Conservation (phyloP, 1,139 yeast genomes). For the Yamadazyma pseudoaaseri region DNA sequence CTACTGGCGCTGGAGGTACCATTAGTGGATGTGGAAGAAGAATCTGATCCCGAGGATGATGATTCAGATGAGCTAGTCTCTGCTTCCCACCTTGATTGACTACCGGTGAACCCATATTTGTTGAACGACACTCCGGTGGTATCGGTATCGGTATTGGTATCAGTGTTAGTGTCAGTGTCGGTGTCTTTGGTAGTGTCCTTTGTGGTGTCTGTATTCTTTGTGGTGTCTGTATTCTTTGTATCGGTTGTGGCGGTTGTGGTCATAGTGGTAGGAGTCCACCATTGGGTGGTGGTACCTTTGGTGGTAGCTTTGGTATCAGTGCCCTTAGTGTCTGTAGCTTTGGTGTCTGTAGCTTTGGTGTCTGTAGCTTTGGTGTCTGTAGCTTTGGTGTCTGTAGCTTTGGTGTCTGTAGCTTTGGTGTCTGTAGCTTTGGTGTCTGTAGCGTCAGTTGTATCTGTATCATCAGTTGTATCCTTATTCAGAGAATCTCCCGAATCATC, state of each 20-base stretch:
- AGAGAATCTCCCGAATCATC: no score
- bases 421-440: no score
- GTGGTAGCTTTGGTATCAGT: slow-evolving; percentile 13
- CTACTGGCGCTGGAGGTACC: slow-evolving; percentile 19
- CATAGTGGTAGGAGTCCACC: slow-evolving; percentile 19
- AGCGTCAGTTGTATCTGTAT: no score
- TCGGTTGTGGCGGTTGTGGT: slow-evolving; percentile 16
- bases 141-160: slow-evolving; percentile 4
- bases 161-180: slow-evolving; percentile 5
- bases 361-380: slow-evolving; percentile 5
- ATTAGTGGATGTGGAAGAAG: slow-evolving; percentile 17
- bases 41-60: slow-evolving; percentile 6
- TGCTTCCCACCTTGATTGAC: slow-evolving; percentile 36
- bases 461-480: no score
- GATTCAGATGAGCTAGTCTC: slow-evolving; percentile 10
- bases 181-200: slow-evolving; percentile 7
- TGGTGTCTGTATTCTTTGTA: slow-evolving; percentile 4
- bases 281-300: slow-evolving; percentile 12
- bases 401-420: no score
- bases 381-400: no score
- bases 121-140: slow-evolving; percentile 25
- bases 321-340: slow-evolving; percentile 6
- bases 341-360: slow-evolving; percentile 7
- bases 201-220: slow-evolving; percentile 7
- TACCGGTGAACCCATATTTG: slow-evolving; percentile 46